Percentiles rank a stretch among this genome's conserved stretches.
Evolutionary conservation across 2,329 filamentous ascomycete genomes (phyloP).

Genomic region (Colletotrichum sp.): DNA sequence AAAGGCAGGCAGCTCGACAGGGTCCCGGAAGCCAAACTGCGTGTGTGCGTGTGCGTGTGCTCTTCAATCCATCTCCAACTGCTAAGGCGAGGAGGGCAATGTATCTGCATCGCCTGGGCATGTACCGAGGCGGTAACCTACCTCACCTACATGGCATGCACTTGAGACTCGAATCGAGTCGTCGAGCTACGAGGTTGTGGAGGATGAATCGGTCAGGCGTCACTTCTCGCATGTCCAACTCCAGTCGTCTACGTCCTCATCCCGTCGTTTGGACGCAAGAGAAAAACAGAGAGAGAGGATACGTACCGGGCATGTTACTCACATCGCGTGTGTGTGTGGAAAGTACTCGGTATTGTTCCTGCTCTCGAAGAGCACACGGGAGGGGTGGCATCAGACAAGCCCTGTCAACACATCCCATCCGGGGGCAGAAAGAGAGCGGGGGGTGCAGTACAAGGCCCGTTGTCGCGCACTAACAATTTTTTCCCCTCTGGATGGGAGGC

Average conservation of each 20-base stretch:
- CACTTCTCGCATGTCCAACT: neutral
- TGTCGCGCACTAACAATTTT: constrained; percentile 22
- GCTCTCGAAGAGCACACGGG: neutral
- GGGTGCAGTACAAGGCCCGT: constrained; percentile 1
- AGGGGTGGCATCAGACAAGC: neutral
- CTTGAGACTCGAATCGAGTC: neutral
- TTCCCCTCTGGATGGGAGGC: neutral
- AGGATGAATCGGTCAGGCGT: neutral
- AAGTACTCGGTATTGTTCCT: neutral
- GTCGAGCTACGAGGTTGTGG: neutral
- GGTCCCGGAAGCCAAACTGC: neutral
- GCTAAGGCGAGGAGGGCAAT: neutral
- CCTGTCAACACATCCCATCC: constrained; percentile 13
- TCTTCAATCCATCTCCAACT: neutral
- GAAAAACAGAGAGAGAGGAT: neutral
- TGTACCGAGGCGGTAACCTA: neutral
- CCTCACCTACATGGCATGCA: neutral
- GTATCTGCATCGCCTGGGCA: neutral
- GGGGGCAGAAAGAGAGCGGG: neutral
- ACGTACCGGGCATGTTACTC: neutral
- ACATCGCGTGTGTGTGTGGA: neutral
- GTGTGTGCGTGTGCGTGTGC: neutral
- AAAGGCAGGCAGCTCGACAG: neutral
- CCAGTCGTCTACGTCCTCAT: neutral
- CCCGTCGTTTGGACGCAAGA: neutral